These are phyloP conservation scores for Gaeumannomyces sp. DNA, from an alignment of 2,329 filamentous ascomycete genomes.

Conservation along the genomic window DNA sequence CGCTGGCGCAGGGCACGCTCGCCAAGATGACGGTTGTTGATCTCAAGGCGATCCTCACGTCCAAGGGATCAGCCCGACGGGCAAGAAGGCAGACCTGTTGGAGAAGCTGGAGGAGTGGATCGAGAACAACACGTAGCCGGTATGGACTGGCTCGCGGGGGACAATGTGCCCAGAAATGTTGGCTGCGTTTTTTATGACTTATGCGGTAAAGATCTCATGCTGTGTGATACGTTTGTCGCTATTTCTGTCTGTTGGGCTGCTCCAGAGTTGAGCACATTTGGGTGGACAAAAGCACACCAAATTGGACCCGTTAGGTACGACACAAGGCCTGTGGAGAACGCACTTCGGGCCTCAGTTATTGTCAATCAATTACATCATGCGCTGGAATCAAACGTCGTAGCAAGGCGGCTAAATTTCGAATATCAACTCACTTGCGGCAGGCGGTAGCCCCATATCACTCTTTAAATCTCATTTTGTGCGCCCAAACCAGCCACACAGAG, in stretches of 20 bases:
- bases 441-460: no score
- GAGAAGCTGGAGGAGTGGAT: conserved; percentile 52
- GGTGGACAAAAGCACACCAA: no score
- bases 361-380: neutral
- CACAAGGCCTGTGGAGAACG: neutral
- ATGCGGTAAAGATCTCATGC: no score
- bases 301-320: no score
- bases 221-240: no score
- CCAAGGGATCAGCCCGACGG: conserved; percentile 42
- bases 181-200: no score
- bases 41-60: conserved; percentile 42
- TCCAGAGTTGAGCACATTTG: no score
- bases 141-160: neutral
- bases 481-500: neutral
- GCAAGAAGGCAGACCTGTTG: conserved; percentile 48
- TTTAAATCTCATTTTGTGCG: neutral
- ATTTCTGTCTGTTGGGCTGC: no score
- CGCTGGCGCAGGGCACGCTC: conserved; percentile 39
- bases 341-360: no score
- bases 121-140: conserved; percentile 34
- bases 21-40: conserved; percentile 49
- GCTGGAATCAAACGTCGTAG: neutral
- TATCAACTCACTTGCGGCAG: no score
- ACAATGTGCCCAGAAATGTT: no score
- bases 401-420: neutral